Percentiles rank a stretch among this genome's conserved stretches.
phyloP scores from a whole-genome alignment of 108 stramenopile species.

The Stephanodiscus minutulus region DNA sequence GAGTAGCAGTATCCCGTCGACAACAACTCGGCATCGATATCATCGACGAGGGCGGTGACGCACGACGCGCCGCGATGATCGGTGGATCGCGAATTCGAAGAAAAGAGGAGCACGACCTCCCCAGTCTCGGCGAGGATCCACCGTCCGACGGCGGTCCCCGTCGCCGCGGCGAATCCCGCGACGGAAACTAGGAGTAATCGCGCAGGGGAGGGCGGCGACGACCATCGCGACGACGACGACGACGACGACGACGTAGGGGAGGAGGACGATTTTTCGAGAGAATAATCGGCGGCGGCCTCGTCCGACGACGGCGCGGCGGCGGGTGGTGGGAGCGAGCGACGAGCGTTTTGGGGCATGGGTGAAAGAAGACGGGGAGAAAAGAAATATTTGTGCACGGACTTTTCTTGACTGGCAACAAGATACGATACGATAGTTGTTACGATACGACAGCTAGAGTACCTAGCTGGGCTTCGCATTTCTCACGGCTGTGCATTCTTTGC shows the following conservation, averaged over 20 bases:
- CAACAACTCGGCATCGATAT: no score
- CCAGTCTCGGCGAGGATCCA: slow-evolving; percentile 37
- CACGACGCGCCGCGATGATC: not conserved
- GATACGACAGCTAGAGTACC: no score
- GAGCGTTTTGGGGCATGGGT: not conserved
- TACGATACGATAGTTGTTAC: no score
- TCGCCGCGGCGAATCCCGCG: slow-evolving; percentile 15
- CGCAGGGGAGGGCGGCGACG: not conserved
- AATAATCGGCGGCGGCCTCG: no score
- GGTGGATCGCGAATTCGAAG: not conserved
- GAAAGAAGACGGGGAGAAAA: no score
- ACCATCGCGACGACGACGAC: not conserved
- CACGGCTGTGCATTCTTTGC: no score
- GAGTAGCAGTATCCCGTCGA: no score
- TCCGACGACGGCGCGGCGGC: not conserved
- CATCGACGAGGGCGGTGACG: no score
- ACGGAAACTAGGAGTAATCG: slow-evolving; percentile 23
- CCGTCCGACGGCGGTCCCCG: slow-evolving; percentile 2
- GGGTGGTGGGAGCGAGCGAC: not conserved
- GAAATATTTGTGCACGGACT: no score
- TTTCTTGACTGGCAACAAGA: no score
- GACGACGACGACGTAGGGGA: not conserved
- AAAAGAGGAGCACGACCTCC: slow-evolving; percentile 18
- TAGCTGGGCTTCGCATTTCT: no score
- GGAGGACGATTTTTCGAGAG: not conserved